Conservation (phyloP, 2,329 filamentous ascomycete species). For the Aspergillus thermomutatus region DNA sequence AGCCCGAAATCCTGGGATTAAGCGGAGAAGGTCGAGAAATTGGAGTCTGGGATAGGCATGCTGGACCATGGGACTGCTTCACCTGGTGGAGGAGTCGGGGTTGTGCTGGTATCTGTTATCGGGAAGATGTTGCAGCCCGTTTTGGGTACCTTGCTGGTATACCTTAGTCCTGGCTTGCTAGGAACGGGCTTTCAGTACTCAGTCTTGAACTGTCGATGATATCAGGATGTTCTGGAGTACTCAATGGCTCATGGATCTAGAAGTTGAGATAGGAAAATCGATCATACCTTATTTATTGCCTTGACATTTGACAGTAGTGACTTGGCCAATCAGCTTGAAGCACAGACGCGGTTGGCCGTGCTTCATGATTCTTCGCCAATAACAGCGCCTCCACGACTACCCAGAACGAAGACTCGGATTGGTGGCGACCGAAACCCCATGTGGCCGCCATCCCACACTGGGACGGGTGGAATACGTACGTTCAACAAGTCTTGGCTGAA, state of each 20-base stretch:
- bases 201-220: no score
- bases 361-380: background rate
- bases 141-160: no score
- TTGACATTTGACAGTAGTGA: background rate
- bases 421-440: background rate
- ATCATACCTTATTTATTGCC: no score
- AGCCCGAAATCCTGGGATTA: background rate
- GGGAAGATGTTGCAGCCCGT: background rate
- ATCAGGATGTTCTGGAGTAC: no score
- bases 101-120: background rate
- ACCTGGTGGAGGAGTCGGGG: no score
- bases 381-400: background rate
- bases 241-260: no score
- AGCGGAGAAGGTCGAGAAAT: background rate
- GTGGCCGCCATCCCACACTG: background rate
- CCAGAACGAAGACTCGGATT: background rate
- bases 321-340: background rate
- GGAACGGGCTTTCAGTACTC: no score
- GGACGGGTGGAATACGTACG: background rate
- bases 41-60: background rate
- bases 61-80: background rate
- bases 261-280: no score
- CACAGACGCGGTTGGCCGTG: background rate
- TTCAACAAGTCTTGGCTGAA: background rate
- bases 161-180: no score